These are phyloP conservation scores for Fraxinus latifolia DNA, from an alignment of 305 asterid genomes.

Conservation along the genomic window DNA sequence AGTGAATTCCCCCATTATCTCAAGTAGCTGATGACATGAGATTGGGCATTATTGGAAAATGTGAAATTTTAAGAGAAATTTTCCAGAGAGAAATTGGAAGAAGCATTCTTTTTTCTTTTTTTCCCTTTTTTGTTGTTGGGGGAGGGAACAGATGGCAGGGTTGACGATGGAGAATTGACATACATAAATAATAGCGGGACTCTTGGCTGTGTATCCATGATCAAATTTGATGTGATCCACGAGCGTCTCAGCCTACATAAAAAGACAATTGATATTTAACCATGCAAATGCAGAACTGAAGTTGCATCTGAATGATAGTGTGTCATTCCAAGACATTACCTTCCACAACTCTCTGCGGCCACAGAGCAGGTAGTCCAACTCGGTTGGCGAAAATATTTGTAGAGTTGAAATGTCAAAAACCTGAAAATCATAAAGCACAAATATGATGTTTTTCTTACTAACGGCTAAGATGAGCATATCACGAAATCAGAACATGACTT, in stretches of 20 bases:
- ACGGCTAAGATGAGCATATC: not conserved
- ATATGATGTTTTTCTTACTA: not conserved
- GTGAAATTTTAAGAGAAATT: not conserved
- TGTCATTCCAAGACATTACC: slow-evolving; percentile 40
- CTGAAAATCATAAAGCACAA: slow-evolving; percentile 31
- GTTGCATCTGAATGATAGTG: not conserved
- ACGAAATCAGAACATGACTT: not conserved
- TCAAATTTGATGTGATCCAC: slow-evolving; percentile 94
- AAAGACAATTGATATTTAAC: slow-evolving; percentile 16
- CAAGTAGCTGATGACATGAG: slow-evolving; percentile 61
- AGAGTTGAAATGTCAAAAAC: slow-evolving; percentile 82
- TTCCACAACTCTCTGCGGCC: slow-evolving; percentile 98
- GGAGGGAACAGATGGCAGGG: not conserved
- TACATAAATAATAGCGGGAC: slow-evolving; percentile 82
- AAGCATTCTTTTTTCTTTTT: not conserved
- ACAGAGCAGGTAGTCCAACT: slow-evolving; percentile 92
- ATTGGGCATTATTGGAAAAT: not conserved
- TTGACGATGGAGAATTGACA: slow-evolving; percentile 28
- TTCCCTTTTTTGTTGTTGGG: not conserved
- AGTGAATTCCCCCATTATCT: slow-evolving; percentile 91
- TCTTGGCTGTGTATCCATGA: slow-evolving; percentile 96
- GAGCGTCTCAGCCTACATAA: slow-evolving; percentile 75
- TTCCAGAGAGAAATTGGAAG: not conserved
- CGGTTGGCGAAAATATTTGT: slow-evolving; percentile 88
- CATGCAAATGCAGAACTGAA: slow-evolving; percentile 17